Percentiles rank a stretch among this genome's conserved stretches.
These are phyloP conservation scores for Paraleonurus japonicus DNA, from an alignment of 257 asterid species.

Conservation along the genomic window DNA sequence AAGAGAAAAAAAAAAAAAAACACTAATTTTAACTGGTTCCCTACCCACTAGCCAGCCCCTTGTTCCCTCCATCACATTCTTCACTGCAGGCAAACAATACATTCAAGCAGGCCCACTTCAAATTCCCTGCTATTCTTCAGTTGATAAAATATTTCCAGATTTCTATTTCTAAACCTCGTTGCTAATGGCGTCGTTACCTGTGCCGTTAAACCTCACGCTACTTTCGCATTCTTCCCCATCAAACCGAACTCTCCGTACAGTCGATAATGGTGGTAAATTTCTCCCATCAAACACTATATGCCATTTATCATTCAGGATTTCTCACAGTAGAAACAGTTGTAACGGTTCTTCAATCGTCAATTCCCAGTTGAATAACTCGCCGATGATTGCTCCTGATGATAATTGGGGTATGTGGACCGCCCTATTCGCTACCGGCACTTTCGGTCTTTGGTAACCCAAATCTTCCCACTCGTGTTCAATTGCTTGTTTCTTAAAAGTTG, in stretches of 20 bases:
- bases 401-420: conserved; percentile 83
- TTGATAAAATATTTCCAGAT: neutral
- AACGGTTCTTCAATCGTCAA: conserved; percentile 21
- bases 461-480: neutral
- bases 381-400: conserved; percentile 68
- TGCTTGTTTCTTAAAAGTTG: neutral
- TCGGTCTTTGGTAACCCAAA: conserved; percentile 67
- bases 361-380: conserved; percentile 33
- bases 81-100: too few relatives aligned
- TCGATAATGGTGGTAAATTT: conserved; percentile 28
- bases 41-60: too few relatives aligned
- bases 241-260: conserved; percentile 1
- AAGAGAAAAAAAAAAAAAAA: too few relatives aligned
- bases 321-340: neutral
- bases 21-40: too few relatives aligned
- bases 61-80: too few relatives aligned
- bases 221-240: conserved; percentile 17
- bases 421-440: conserved; percentile 61
- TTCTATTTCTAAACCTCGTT: conserved; percentile 21
- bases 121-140: neutral
- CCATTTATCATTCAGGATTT: conserved; percentile 16
- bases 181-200: conserved; percentile 36
- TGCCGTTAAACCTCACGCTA: conserved; percentile 28
- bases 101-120: too few relatives aligned
- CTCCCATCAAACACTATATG: conserved; percentile 8